Evolutionary conservation across 805 yeast genomes (phyloP).

Genomic region (Starmerella roubikii): DNA sequence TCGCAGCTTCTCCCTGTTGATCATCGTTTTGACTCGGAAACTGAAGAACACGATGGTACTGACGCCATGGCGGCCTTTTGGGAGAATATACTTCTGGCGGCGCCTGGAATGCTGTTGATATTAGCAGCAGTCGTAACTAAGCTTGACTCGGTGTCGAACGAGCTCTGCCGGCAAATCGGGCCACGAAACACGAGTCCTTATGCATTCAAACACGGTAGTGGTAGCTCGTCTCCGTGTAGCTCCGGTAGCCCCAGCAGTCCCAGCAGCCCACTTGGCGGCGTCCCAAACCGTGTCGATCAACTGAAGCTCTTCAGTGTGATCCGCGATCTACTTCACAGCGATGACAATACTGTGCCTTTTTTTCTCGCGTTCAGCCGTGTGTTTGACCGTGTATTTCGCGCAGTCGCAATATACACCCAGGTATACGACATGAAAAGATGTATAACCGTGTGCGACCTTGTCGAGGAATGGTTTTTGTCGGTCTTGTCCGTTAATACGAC

Average conservation of each 20-base stretch:
- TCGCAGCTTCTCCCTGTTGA: slow-evolving; percentile 19
- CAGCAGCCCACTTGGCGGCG: no score
- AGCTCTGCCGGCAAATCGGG: slow-evolving; percentile 2
- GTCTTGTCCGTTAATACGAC: slow-evolving; percentile 14
- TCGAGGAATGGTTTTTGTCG: slow-evolving; percentile 29
- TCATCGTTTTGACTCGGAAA: slow-evolving; percentile 1
- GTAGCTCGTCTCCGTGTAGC: background rate
- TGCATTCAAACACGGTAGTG: background rate
- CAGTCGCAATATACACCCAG: slow-evolving; percentile 24
- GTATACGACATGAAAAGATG: slow-evolving; percentile 29
- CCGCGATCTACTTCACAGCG: slow-evolving; percentile 29
- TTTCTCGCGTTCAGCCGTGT: slow-evolving; percentile 24
- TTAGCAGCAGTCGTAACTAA: slow-evolving; percentile 21
- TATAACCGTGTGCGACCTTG: slow-evolving; percentile 29
- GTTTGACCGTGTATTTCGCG: slow-evolving; percentile 29
- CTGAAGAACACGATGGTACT: slow-evolving; percentile 9
- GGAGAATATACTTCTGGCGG: slow-evolving; percentile 9
- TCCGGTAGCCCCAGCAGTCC: no score
- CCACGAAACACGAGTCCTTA: slow-evolving; percentile 11
- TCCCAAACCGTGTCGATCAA: slow-evolving; percentile 20
- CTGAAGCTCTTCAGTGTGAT: slow-evolving; percentile 25
- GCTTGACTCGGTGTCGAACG: slow-evolving; percentile 17
- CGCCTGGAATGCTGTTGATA: slow-evolving; percentile 25
- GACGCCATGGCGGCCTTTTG: background rate
- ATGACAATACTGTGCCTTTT: slow-evolving; percentile 23